phyloP scores from a whole-genome alignment of 2,329 filamentous ascomycete genomes.

The Calonectria montana region DNA sequence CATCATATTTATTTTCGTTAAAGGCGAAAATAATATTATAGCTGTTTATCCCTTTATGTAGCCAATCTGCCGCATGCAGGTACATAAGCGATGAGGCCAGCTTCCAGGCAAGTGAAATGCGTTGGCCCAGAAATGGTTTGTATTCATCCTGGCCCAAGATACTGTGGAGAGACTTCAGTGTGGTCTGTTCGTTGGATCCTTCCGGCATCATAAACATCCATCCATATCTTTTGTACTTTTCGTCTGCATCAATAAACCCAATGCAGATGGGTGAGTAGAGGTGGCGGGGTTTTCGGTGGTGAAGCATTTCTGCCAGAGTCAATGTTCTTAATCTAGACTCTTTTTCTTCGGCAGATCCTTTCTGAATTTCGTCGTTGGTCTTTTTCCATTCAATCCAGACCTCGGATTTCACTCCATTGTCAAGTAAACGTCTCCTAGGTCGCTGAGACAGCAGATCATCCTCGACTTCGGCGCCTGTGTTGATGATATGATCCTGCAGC shows the following conservation, averaged over 20 bases:
- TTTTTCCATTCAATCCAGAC: constrained; percentile 11
- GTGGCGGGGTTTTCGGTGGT: not conserved
- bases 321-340: not conserved
- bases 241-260: constrained; percentile 1
- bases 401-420: not conserved
- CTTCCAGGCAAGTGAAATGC: not conserved
- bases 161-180: not conserved
- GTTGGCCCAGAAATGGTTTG: not conserved
- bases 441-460: not conserved
- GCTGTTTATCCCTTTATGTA: constrained; percentile 8
- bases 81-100: constrained; percentile 6
- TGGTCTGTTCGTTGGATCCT: not conserved
- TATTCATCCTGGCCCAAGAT: not conserved
- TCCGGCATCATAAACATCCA: constrained; percentile 10
- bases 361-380: not conserved
- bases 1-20: not conserved
- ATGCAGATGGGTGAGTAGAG: constrained; percentile 5
- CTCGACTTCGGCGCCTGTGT: not conserved
- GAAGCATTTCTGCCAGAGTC: constrained; percentile 10
- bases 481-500: not conserved
- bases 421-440: not conserved
- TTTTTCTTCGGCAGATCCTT: not conserved
- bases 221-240: not conserved
- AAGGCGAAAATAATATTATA: not conserved
- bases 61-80: not conserved